Conservation (phyloP, 352 stramenopile species). For the Blastocystis sp. region DNA sequence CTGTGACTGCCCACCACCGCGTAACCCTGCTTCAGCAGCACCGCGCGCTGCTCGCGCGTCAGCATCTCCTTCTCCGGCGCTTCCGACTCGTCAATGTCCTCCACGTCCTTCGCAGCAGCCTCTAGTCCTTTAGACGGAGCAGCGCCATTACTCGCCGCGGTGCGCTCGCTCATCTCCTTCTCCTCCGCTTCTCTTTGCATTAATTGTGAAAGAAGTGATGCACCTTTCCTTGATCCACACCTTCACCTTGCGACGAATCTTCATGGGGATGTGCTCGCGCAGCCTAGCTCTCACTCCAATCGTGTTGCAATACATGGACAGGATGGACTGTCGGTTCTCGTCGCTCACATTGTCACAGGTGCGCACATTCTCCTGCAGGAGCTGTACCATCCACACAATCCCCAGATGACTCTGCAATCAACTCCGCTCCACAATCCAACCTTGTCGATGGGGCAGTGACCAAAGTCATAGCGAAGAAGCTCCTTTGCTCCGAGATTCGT, state of each 20-base stretch:
- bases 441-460: constrained; percentile 42
- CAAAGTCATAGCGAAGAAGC: constrained; percentile 54
- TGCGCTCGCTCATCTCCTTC: background rate
- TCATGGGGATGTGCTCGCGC: constrained; percentile 1
- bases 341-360: background rate
- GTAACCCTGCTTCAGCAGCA: constrained; percentile 94
- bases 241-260: constrained; percentile 21
- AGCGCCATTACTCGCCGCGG: background rate
- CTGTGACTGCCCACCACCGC: constrained; percentile 92
- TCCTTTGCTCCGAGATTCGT: constrained; percentile 61
- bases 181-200: constrained; percentile 2
- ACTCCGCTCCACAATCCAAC: background rate
- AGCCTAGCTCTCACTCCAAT: constrained; percentile 1
- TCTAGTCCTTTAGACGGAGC: background rate
- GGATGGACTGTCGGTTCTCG: background rate
- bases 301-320: background rate
- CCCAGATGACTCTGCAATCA: constrained; percentile 6
- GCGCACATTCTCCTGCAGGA: background rate
- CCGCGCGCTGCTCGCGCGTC: constrained; percentile 86
- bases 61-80: constrained; percentile 83
- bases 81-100: background rate
- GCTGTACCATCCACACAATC: constrained; percentile 48
- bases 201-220: background rate
- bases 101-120: background rate
- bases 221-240: constrained; percentile 47